phyloP scores from a whole-genome alignment of 257 asterid genomes.

The Datura wrightii region DNA sequence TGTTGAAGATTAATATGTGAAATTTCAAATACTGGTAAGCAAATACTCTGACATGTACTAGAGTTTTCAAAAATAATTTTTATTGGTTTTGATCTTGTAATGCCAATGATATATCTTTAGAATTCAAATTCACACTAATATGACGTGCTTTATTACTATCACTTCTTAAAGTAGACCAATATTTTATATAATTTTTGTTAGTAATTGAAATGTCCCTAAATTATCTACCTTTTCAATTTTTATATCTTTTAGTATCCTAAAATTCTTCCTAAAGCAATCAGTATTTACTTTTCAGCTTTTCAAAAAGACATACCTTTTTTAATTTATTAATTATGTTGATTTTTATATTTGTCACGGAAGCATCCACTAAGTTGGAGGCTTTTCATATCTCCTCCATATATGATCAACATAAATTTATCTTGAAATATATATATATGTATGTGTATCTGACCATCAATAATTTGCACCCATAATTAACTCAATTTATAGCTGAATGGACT shows the following conservation, averaged over 20 bases:
- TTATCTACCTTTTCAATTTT: neutral
- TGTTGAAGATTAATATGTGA: neutral
- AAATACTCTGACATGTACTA: neutral
- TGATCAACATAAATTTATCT: neutral
- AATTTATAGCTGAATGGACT: too few relatives aligned
- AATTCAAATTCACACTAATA: neutral
- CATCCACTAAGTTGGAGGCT: conserved; percentile 2
- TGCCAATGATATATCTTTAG: neutral
- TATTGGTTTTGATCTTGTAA: neutral
- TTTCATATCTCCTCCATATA: conserved; percentile 13
- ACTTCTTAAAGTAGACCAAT: conserved; percentile 16
- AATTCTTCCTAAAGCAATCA: neutral
- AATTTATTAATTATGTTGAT: neutral
- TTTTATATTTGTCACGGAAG: conserved; percentile 1
- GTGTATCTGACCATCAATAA: too few relatives aligned
- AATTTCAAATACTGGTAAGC: neutral
- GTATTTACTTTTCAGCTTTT: neutral
- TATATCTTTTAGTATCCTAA: neutral
- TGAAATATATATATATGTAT: too few relatives aligned
- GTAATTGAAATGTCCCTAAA: conserved; percentile 1
- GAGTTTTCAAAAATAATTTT: neutral
- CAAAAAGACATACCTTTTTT: neutral
- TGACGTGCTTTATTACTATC: neutral
- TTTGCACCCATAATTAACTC: too few relatives aligned
- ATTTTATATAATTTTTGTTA: neutral